Evolutionary conservation across 1,284 basidiomycete species (phyloP).

Genomic region (Phenoliferia sp.): DNA sequence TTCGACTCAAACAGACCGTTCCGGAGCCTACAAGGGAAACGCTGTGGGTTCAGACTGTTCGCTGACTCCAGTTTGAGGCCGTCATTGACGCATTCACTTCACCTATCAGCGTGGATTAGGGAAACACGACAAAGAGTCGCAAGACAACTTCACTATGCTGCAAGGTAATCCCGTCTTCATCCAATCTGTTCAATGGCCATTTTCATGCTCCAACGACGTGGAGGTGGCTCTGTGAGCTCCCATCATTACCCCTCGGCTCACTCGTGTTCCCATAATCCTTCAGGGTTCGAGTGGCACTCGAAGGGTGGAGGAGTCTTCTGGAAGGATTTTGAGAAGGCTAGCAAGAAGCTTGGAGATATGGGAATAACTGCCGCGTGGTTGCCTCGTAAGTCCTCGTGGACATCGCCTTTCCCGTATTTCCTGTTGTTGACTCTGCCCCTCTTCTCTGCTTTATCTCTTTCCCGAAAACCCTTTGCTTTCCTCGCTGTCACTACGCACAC

Average conservation of each 20-base stretch:
- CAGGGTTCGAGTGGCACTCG: conserved; percentile 41
- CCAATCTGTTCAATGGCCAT: no score
- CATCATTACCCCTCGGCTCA: not conserved
- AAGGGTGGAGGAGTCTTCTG: conserved; percentile 60
- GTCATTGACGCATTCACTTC: not conserved
- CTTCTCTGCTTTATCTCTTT: not conserved
- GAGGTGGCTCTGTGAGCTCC: not conserved
- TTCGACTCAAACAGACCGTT: conserved; percentile 3
- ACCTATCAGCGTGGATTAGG: conserved; percentile 20
- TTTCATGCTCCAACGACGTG: not conserved
- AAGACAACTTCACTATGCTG: conserved; percentile 27
- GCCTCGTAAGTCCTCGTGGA: conserved; percentile 42
- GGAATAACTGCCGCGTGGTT: conserved; percentile 78
- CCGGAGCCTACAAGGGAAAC: conserved; percentile 17
- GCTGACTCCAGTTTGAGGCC: not conserved
- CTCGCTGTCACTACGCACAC: not conserved
- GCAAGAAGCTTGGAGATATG: conserved; percentile 63
- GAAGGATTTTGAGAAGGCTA: conserved; percentile 69
- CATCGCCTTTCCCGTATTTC: not conserved
- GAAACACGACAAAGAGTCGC: conserved; percentile 20
- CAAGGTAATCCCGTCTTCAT: no score
- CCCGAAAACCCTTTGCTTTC: not conserved
- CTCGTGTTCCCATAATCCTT: not conserved
- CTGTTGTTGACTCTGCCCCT: not conserved
- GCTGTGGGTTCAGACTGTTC: conserved; percentile 1